Conservation (phyloP, 306 rosid species). For the Arachis hypogaea region DNA sequence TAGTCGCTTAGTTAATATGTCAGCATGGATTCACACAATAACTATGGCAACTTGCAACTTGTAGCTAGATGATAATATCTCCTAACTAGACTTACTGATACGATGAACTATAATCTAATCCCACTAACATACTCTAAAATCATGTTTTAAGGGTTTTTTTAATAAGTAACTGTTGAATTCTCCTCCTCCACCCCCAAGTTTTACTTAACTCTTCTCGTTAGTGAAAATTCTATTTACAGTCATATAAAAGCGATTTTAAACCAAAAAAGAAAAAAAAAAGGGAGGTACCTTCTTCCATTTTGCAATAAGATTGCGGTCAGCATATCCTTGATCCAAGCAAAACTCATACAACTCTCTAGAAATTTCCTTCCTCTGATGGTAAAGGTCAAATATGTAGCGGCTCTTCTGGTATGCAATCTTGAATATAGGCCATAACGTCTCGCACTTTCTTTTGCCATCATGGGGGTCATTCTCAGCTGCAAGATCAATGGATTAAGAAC, state of each 20-base stretch:
- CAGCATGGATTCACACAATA: too few species aligned
- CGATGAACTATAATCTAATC: too few species aligned
- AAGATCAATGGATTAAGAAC: conserved; percentile 30
- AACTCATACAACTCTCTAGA: conserved; percentile 75
- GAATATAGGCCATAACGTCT: conserved; percentile 79
- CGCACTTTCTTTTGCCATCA: conserved; percentile 79
- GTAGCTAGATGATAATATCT: too few species aligned
- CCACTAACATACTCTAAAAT: too few species aligned
- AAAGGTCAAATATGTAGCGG: conserved; percentile 76
- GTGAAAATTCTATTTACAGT: neutral
- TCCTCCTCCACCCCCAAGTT: too few species aligned
- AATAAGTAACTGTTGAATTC: too few species aligned
- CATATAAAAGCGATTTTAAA: neutral
- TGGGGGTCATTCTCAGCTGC: conserved; percentile 71
- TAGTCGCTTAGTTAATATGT: too few species aligned
- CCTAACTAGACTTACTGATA: too few species aligned
- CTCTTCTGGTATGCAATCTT: conserved; percentile 76
- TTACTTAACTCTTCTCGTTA: neutral
- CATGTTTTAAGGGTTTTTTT: too few species aligned
- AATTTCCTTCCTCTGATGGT: conserved; percentile 68
- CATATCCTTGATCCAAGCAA: conserved; percentile 80
- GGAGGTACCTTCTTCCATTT: conserved; percentile 74
- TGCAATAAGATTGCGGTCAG: conserved; percentile 70
- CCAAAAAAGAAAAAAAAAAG: neutral
- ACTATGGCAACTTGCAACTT: too few species aligned